Conservation (phyloP, 2,329 filamentous ascomycete genomes). For the Aspergillus oerlinghausenensis region DNA sequence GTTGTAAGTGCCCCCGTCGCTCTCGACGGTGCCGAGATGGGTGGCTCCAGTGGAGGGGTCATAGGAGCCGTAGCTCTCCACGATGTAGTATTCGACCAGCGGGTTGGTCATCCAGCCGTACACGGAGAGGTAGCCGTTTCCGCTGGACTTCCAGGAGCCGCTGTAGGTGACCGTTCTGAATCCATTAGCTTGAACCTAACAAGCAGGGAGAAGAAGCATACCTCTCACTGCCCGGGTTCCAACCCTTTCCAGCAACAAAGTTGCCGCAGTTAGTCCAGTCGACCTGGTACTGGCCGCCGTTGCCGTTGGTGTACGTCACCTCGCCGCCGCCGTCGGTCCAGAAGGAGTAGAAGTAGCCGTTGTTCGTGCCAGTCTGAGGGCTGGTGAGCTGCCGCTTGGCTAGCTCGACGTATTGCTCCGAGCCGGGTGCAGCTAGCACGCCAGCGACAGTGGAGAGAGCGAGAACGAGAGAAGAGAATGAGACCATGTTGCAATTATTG, state of each 20-base stretch:
- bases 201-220: conserved; percentile 24
- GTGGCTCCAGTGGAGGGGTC: conserved; percentile 26
- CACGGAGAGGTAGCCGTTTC: conserved; percentile 32
- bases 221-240: conserved; percentile 50
- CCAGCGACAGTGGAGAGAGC: conserved; percentile 6
- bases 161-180: conserved; percentile 24
- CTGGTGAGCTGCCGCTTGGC: conserved; percentile 9
- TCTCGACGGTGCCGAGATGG: conserved; percentile 32
- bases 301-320: conserved; percentile 46
- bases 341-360: conserved; percentile 49
- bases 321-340: conserved; percentile 45
- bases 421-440: conserved; percentile 5
- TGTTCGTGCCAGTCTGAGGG: conserved; percentile 27
- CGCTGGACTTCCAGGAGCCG: conserved; percentile 24
- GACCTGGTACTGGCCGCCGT: conserved; percentile 43
- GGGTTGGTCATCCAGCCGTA: conserved; percentile 41
- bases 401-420: conserved; percentile 1
- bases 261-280: conserved; percentile 48
- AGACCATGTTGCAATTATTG: conserved; percentile 5
- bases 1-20: conserved; percentile 36
- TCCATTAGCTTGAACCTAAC: neutral
- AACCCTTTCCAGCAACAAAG: conserved; percentile 57
- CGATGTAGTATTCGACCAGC: conserved; percentile 38
- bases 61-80: conserved; percentile 33
- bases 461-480: conserved; percentile 9